Base-by-base conservation (phyloP, 371 early-diverging fungal species). In the Blakeslea trispora region DNA sequence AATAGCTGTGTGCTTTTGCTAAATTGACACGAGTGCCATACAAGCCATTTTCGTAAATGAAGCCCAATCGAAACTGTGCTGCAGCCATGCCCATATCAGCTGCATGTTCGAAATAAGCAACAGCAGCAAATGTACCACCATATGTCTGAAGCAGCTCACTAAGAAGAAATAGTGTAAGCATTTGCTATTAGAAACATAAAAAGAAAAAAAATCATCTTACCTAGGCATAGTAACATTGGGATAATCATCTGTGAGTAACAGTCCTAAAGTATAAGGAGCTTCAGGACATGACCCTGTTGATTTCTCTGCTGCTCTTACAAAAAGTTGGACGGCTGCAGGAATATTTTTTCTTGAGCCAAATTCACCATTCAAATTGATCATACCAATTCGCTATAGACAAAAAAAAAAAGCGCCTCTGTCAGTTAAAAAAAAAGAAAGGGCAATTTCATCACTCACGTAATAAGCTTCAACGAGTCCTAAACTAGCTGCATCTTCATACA, bases 401-500 rank as follows among this genome's bases (percentile, higher is more conserved):
- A n/a, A n/a, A n/a, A n/a, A n/a, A n/a, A n/a, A n/a, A n/a, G n/a
- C n/a, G n/a, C n/a, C n/a, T n/a, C n/a, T n/a, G n/a, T n/a, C n/a
- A n/a, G 15, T 23, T 41, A 42, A 32, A 50, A 28, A 28, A 51
- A 39, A 42, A 31, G 14, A 8, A 11, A 18, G 42, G 3, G 2
- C n/a, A n/a, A n/a, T n/a, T 18, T 31, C 45, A 5, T 19, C 1
- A 23, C 56, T 63, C 83, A 87, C 85, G 61, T 84, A 86, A 72
- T 88, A 80, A 34, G 87, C 85, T 63, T 84, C 71, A 34, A 84
- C 81, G 55, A 85, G 72, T 52, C 88, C 82, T 52, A 84, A 58
- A 64, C 82, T 78, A 3, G 91, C 89, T 5, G 91, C 88, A 65
- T 87, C 84, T 66, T 86, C 83, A 71, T 88, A 91, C 48, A 85